phyloP scores from a whole-genome alignment of 768 basidiomycete species.

The Russula dissimulans region DNA sequence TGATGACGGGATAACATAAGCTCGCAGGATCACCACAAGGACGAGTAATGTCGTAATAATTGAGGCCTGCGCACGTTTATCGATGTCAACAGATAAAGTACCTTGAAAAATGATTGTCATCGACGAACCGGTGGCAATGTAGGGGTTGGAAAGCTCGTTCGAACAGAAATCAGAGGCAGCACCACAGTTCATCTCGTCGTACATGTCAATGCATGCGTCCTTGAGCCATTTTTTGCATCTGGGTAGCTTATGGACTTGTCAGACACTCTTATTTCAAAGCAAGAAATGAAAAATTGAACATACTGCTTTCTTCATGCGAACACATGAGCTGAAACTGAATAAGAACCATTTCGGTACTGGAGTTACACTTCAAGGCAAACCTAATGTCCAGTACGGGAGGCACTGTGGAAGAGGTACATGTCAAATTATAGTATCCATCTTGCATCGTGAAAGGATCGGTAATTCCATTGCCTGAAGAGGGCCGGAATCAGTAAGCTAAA shows the following conservation, averaged over 20 bases:
- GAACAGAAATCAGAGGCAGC: conserved; percentile 35
- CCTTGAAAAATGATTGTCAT: background rate
- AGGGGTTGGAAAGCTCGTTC: conserved; percentile 22
- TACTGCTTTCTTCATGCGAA: conserved; percentile 37
- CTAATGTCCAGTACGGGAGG: conserved; percentile 41
- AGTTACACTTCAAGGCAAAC: conserved; percentile 15
- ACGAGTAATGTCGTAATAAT: conserved; percentile 64
- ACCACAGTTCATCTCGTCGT: conserved; percentile 36
- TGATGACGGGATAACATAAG: conserved; percentile 52
- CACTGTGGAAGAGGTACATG: conserved; percentile 42
- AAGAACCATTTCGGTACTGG: background rate
- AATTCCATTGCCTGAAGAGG: conserved; percentile 34
- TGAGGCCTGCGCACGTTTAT: conserved; percentile 27
- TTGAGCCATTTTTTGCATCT: conserved; percentile 35
- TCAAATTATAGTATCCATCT: conserved; percentile 42
- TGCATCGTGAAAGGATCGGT: conserved; percentile 33
- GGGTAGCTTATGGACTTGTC: conserved; percentile 28
- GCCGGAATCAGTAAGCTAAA: background rate
- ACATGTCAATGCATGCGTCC: conserved; percentile 34
- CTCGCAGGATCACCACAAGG: conserved; percentile 44
- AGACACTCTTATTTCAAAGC: background rate
- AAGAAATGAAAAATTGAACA: conserved; percentile 3
- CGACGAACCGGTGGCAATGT: conserved; percentile 24
- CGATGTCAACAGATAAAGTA: conserved; percentile 9
- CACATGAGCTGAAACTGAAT: conserved; percentile 26